Evolutionary conservation across 306 rosid species (phyloP), one percentile per base, ranked within the genome.

Genomic region (Casuarina cunninghamiana): DNA sequence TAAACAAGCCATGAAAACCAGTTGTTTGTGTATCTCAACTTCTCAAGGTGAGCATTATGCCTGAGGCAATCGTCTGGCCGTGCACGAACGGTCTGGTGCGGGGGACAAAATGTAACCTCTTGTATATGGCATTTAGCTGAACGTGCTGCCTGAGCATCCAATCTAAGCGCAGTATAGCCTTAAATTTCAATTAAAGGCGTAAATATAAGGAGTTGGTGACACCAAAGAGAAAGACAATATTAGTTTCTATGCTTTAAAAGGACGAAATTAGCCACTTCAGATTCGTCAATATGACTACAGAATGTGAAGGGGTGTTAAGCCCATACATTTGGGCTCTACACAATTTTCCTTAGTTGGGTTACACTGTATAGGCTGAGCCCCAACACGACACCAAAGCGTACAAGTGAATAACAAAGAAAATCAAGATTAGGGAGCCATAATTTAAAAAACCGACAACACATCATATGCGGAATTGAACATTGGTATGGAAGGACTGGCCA

Each of bases 401-500:
- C 32, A 26, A 26, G 32, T 26, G 32, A 58, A 32, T 3, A 58
- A 19, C 3, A 58, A 37, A 58, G 11, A 21, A 32, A 58, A n/a
- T 26, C 32, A 26, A 26, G 32, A 26, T 26, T 26, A 26, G 32
- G 32, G 32, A 26, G 32, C 32, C 32, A 26, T 26, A 26, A 26
- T 26, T 26, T 26, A 26, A 26, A n/a, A 5, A 5, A 39, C 13
- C 39, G 16, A 2, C 15, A 39, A 39, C 6, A 19, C 62, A 2
- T 19, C n/a, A n/a, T 3, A 66, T 17, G 15, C 15, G 55, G 74
- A 77, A 69, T 35, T 55, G 75, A 46, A 78, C 39, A 9, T 79
- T 80, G 81, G 80, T 85, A 11, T 3, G 41, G 79, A 87, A 87
- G 57, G 93, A 81, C 79, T 89, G 93, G 74, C 90, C 89, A 77